Conservation (phyloP, 768 basidiomycete genomes). For the Rhodocollybia butyracea region DNA sequence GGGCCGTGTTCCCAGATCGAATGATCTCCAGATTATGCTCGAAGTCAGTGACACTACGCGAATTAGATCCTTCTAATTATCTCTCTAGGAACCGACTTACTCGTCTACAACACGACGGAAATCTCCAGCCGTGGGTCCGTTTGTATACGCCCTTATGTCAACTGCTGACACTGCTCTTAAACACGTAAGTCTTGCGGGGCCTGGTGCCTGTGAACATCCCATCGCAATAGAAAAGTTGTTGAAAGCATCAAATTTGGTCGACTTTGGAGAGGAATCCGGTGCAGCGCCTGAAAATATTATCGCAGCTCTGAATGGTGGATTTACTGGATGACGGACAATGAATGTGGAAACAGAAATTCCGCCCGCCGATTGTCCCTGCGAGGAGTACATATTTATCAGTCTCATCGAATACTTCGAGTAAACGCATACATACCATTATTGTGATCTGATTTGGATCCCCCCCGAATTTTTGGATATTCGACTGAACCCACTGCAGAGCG, state of each 20-base stretch:
- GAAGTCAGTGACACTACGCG: constrained; percentile 1
- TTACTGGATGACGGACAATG: background rate
- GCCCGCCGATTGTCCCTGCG: constrained; percentile 3
- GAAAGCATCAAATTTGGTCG: constrained; percentile 8
- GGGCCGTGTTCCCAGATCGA: constrained; percentile 5
- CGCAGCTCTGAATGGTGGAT: constrained; percentile 5
- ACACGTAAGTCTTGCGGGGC: constrained; percentile 18
- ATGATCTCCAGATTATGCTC: constrained; percentile 10
- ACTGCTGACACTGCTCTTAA: constrained; percentile 18
- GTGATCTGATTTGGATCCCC: constrained; percentile 30
- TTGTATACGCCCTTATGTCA: constrained; percentile 14
- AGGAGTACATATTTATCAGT: background rate
- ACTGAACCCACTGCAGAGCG: constrained; percentile 37
- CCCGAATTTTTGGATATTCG: constrained; percentile 35
- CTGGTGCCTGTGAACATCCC: constrained; percentile 15
- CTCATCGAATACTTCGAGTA: no score
- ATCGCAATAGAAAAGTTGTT: constrained; percentile 11
- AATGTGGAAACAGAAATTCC: background rate
- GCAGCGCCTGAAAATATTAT: background rate
- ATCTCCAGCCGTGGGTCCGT: constrained; percentile 8
- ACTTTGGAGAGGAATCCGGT: background rate
- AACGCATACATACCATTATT: constrained; percentile 26
- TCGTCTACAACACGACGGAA: background rate
- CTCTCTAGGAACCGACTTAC: background rate
- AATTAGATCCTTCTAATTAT: background rate